Conservation (phyloP, 139 green algal genomes). For the Dunaliella sp. region DNA sequence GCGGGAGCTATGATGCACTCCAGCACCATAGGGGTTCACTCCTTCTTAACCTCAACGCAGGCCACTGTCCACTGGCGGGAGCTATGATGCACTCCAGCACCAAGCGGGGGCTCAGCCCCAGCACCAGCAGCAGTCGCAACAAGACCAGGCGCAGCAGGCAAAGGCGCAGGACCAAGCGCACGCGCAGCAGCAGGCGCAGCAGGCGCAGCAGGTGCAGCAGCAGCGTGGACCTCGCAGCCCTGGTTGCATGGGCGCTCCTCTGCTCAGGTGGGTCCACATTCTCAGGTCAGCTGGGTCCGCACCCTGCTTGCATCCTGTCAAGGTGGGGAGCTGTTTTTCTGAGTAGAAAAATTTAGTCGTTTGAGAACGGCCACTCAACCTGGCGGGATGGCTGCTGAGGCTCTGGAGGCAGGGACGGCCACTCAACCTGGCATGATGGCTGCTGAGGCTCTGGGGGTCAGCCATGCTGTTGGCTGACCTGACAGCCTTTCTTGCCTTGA, state of each 20-base stretch:
- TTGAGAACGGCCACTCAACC: not conserved
- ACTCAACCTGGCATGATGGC: not conserved
- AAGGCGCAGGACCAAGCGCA: not conserved
- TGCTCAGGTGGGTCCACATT: not conserved
- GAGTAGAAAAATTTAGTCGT: not conserved
- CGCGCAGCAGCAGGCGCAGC: not conserved
- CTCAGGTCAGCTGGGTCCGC: too few relatives aligned
- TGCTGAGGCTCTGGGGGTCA: too few relatives aligned
- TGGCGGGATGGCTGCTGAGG: not conserved
- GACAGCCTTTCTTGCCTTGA: too few relatives aligned
- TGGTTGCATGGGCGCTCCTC: not conserved
- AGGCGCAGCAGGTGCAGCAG: not conserved
- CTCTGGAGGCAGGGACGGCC: not conserved
- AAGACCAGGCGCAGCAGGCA: not conserved
- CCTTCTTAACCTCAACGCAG: not conserved
- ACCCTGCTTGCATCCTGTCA: not conserved
- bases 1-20: not conserved
- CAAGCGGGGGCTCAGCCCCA: too few relatives aligned
- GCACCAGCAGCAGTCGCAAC: not conserved
- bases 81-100: not conserved
- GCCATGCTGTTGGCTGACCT: too few relatives aligned
- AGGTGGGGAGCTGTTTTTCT: not conserved
- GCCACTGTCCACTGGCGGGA: not conserved
- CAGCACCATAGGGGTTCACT: not conserved
- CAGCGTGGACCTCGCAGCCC: not conserved